These are phyloP conservation scores for Salicornia ramosissima DNA, from an alignment of 148 eudicot genomes.

Conservation along the genomic window DNA sequence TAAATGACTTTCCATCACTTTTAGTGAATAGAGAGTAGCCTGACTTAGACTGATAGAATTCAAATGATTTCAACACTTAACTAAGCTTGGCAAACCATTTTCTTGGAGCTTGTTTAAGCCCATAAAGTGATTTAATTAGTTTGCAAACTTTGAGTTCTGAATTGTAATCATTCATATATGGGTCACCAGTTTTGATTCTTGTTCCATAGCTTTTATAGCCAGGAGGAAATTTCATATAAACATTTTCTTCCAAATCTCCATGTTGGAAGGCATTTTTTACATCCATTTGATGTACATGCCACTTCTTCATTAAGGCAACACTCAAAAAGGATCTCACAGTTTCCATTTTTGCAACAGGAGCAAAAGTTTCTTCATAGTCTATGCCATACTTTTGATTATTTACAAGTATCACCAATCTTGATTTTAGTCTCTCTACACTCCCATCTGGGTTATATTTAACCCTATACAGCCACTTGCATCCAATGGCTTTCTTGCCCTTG, in stretches of 20 bases:
- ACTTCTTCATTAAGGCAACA: background rate
- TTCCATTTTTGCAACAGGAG: background rate
- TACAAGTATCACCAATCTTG: background rate
- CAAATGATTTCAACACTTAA: background rate
- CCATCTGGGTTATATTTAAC: background rate
- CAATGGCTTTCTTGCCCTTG: background rate
- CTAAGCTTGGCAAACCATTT: background rate
- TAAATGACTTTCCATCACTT: background rate
- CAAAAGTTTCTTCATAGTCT: background rate
- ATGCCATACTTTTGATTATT: background rate
- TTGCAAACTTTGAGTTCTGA: background rate
- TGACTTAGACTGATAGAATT: background rate
- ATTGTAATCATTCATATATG: too few species aligned
- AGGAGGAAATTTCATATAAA: background rate
- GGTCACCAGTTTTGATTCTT: background rate
- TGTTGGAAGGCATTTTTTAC: background rate
- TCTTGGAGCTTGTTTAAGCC: background rate
- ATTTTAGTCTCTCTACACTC: background rate
- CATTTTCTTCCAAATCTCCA: background rate
- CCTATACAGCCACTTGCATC: background rate
- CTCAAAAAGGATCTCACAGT: background rate
- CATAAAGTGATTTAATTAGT: background rate
- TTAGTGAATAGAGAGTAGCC: background rate
- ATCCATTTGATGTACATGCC: background rate
- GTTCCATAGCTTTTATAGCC: background rate